phyloP scores from a whole-genome alignment of 2,329 filamentous ascomycete genomes.

The Botrytis sinoallii region DNA sequence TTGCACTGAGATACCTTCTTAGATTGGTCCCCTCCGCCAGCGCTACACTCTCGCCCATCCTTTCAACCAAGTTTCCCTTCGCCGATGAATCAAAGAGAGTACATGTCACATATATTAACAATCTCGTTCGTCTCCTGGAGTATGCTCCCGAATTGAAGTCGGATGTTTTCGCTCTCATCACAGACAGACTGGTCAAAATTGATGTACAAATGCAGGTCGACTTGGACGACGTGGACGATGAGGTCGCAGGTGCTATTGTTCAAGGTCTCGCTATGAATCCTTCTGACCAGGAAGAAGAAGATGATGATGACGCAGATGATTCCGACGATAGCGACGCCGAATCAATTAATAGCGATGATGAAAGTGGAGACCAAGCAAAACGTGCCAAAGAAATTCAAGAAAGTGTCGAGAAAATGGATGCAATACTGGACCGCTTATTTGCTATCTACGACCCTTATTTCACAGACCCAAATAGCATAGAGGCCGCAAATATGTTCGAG shows the following conservation, averaged over 20 bases:
- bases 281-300: slow-evolving; percentile 51
- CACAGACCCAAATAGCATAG: slow-evolving; percentile 61
- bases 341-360: slow-evolving; percentile 68
- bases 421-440: slow-evolving; percentile 85
- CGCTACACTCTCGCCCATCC: slow-evolving; percentile 62
- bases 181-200: slow-evolving; percentile 85
- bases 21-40: slow-evolving; percentile 78
- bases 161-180: slow-evolving; percentile 78
- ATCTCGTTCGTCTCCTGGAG: slow-evolving; percentile 71
- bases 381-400: slow-evolving; percentile 71
- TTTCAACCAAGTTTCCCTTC: slow-evolving; percentile 70
- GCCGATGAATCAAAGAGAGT: slow-evolving; percentile 71
- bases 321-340: slow-evolving; percentile 64
- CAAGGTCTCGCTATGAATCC: slow-evolving; percentile 46
- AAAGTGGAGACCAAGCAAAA: slow-evolving; percentile 59
- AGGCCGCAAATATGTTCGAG: slow-evolving; percentile 70
- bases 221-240: slow-evolving; percentile 88
- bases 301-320: slow-evolving; percentile 47
- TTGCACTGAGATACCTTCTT: slow-evolving; percentile 71
- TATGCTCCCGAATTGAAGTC: slow-evolving; percentile 76
- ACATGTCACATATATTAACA: slow-evolving; percentile 86
- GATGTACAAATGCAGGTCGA: slow-evolving; percentile 95
- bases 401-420: slow-evolving; percentile 88
- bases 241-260: slow-evolving; percentile 71
- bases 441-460: slow-evolving; percentile 75